Percentiles rank a stretch among this genome's conserved stretches.
phyloP scores from a whole-genome alignment of 2,329 filamentous ascomycete genomes.

The Microdochium nivale region DNA sequence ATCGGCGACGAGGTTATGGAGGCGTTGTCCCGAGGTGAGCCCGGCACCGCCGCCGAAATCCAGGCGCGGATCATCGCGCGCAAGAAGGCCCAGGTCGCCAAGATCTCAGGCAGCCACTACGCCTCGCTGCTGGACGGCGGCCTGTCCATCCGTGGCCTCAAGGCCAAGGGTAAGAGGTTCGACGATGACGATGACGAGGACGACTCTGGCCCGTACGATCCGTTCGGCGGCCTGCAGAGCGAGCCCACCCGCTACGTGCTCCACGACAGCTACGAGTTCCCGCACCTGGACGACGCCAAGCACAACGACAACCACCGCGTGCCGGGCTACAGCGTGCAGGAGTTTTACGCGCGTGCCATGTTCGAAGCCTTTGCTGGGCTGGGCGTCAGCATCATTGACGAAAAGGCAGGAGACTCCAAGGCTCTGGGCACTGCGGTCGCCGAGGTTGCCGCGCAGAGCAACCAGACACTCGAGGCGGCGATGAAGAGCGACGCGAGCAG shows the following conservation, averaged over 20 bases:
- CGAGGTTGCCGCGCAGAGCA: constrained; percentile 25
- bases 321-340: constrained; percentile 74
- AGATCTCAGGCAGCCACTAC: constrained; percentile 26
- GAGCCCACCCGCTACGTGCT: constrained; percentile 62
- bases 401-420: constrained; percentile 38
- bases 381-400: constrained; percentile 79
- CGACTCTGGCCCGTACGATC: constrained; percentile 73
- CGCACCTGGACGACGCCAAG: constrained; percentile 60
- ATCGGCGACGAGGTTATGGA: constrained; percentile 63
- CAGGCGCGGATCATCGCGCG: constrained; percentile 59
- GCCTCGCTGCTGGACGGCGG: constrained; percentile 18
- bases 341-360: constrained; percentile 74
- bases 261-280: constrained; percentile 63
- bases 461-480: constrained; percentile 12
- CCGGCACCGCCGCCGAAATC: constrained; percentile 50
- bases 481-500: constrained; percentile 8
- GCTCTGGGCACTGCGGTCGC: constrained; percentile 21
- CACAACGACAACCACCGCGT: constrained; percentile 59
- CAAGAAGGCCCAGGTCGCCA: constrained; percentile 58
- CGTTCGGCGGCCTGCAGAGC: constrained; percentile 66
- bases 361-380: constrained; percentile 87
- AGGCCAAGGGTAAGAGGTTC: constrained; percentile 40
- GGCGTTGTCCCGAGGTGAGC: constrained; percentile 53
- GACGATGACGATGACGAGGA: constrained; percentile 43
- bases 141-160: constrained; percentile 72